Evolutionary conservation across 2,329 filamentous ascomycete genomes (phyloP).

Genomic region (Penicillium sp.): DNA sequence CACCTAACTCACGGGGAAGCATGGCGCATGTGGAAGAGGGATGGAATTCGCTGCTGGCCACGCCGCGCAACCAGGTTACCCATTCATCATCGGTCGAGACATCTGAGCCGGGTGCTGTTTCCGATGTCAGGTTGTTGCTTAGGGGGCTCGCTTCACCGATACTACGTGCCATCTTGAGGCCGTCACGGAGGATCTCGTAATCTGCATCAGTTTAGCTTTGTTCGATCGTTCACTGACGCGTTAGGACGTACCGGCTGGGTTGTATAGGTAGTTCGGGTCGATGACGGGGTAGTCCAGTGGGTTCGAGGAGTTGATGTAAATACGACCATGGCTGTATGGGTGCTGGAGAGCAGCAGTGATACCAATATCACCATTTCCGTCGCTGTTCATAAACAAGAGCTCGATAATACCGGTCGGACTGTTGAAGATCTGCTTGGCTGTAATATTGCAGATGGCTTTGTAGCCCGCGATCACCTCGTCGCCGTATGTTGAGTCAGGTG

Average conservation of each 20-base stretch:
- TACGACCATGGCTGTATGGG: slow-evolving; percentile 30
- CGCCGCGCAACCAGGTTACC: slow-evolving; percentile 20
- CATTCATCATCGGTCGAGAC: slow-evolving; percentile 27
- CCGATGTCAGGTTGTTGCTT: slow-evolving; percentile 19
- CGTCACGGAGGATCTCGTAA: slow-evolving; percentile 24
- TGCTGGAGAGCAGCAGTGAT: slow-evolving; percentile 31
- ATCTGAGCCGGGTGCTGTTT: slow-evolving; percentile 21
- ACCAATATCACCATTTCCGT: slow-evolving; percentile 26
- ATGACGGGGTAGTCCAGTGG: slow-evolving; percentile 31
- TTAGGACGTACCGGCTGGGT: slow-evolving; percentile 23
- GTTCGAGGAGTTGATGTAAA: slow-evolving; percentile 33
- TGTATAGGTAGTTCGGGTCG: slow-evolving; percentile 28
- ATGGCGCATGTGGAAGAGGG: slow-evolving; percentile 29
- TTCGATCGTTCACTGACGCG: not conserved
- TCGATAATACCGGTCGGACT: slow-evolving; percentile 28
- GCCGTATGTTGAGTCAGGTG: slow-evolving; percentile 27
- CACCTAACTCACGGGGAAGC: slow-evolving; percentile 27
- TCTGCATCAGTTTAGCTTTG: slow-evolving; percentile 19
- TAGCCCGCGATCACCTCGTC: slow-evolving; percentile 26
- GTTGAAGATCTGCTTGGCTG: slow-evolving; percentile 24
- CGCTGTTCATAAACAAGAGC: slow-evolving; percentile 32
- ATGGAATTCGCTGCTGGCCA: slow-evolving; percentile 26
- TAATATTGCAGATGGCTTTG: slow-evolving; percentile 30
- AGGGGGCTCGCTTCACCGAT: slow-evolving; percentile 24
- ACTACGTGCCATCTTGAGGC: slow-evolving; percentile 27